Conservation (phyloP, 129 eudicot species). For the Arctium minus region DNA sequence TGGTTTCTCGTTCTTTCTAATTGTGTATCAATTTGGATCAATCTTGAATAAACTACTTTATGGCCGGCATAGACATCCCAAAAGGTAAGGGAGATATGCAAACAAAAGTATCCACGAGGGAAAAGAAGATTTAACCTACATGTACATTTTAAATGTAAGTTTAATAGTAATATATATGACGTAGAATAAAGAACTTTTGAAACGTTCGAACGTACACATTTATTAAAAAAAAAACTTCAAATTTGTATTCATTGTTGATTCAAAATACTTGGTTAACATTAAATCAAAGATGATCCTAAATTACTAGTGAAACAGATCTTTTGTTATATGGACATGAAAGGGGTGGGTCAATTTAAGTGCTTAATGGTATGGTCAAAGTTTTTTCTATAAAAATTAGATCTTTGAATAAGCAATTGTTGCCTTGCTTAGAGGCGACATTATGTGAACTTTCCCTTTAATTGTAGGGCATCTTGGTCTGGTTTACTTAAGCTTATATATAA, state of each 20-base stretch:
- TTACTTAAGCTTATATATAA: slow-evolving; percentile 35
- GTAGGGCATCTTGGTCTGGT: slow-evolving; percentile 41
- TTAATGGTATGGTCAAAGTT: slow-evolving; percentile 38
- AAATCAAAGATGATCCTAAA: no score
- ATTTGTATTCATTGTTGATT: not conserved
- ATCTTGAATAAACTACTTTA: not conserved
- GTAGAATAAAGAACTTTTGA: not conserved
- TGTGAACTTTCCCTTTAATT: slow-evolving; percentile 39
- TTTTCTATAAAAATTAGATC: slow-evolving; percentile 15
- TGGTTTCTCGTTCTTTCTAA: not conserved
- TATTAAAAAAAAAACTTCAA: not conserved
- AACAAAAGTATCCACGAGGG: not conserved
- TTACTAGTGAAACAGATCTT: not conserved
- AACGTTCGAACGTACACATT: no score
- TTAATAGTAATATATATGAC: not conserved
- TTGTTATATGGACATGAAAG: slow-evolving; percentile 4
- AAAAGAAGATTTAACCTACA: not conserved
- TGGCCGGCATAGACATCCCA: not conserved
- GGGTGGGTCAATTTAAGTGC: slow-evolving; percentile 23
- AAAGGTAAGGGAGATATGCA: not conserved
- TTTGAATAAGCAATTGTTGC: slow-evolving; percentile 28
- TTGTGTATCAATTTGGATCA: not conserved
- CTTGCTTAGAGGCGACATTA: slow-evolving; percentile 43
- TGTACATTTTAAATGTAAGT: not conserved
- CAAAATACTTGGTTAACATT: not conserved